A percentile compares a stretch with the other conserved stretches of the same genome.
These are phyloP conservation scores for Areca catechu DNA, from an alignment of 176 grass and related monocot genomes.

Conservation along the genomic window DNA sequence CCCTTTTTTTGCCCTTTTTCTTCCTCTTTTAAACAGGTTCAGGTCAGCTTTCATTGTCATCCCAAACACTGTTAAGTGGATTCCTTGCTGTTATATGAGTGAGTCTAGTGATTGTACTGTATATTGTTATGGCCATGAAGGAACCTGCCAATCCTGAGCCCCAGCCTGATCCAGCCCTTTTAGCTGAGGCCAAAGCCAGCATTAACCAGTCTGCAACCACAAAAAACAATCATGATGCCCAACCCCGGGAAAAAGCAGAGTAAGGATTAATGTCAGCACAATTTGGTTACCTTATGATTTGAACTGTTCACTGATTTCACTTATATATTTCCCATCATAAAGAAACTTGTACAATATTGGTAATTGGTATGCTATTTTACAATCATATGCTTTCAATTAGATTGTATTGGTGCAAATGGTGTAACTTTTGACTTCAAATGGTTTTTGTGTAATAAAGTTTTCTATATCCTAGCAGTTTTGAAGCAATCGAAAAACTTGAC, in stretches of 20 bases:
- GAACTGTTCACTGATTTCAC: neutral
- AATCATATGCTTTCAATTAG: no score
- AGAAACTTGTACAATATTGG: no score
- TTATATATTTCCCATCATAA: no score
- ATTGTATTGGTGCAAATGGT: no score
- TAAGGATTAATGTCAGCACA: constrained; percentile 24
- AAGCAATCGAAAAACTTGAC: no score
- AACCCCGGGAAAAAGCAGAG: constrained; percentile 62
- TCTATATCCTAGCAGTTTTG: no score
- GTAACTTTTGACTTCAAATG: no score
- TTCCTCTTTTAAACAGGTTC: constrained; percentile 25
- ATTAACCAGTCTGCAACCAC: constrained; percentile 39
- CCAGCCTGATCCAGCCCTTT: constrained; percentile 71
- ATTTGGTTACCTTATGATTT: neutral
- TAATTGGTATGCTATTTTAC: no score
- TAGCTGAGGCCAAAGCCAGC: constrained; percentile 76
- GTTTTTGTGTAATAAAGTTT: no score
- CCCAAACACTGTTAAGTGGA: constrained; percentile 64
- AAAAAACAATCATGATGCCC: constrained; percentile 26
- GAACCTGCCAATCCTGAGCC: constrained; percentile 47
- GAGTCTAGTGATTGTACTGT: constrained; percentile 66
- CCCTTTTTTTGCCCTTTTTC: no score
- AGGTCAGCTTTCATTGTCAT: constrained; percentile 43
- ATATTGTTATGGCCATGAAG: constrained; percentile 79
- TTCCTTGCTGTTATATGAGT: constrained; percentile 85